A percentile compares a stretch with the other conserved stretches of the same genome.
phyloP scores from a whole-genome alignment of 305 asterid genomes.

The Ilex paraguariensis region DNA sequence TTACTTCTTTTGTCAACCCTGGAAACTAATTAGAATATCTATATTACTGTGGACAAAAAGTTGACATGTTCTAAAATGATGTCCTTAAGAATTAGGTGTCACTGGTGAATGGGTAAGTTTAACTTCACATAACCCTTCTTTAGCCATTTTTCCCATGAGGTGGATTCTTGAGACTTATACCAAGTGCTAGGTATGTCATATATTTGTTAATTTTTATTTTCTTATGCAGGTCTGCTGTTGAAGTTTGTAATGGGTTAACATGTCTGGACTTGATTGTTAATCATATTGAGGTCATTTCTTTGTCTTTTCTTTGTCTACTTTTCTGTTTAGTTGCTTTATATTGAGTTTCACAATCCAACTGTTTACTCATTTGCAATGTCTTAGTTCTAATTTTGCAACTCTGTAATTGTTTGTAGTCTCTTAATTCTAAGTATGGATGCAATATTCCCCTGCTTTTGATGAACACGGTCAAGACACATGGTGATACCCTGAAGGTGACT shows the following conservation, averaged over 20 bases:
- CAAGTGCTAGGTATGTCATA: constrained; percentile 12
- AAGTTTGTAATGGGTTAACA: constrained; percentile 52
- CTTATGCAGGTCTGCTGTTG: constrained; percentile 61
- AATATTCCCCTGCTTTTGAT: constrained; percentile 72
- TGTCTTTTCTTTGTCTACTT: constrained; percentile 12
- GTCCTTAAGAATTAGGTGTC: too few species aligned
- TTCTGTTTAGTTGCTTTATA: not conserved
- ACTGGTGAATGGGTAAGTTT: constrained; percentile 9
- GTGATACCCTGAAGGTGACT: constrained; percentile 60
- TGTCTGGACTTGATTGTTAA: constrained; percentile 69
- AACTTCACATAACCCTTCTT: constrained; percentile 2
- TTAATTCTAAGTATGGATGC: constrained; percentile 80
- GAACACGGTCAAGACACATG: constrained; percentile 51
- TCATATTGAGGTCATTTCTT: constrained; percentile 68
- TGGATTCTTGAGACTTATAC: too few species aligned
- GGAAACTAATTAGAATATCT: too few species aligned
- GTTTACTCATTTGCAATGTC: constrained; percentile 14
- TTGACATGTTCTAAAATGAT: too few species aligned
- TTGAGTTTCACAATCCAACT: constrained; percentile 1
- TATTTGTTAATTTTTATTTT: constrained; percentile 3
- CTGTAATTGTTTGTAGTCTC: constrained; percentile 42
- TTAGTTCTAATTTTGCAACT: constrained; percentile 21
- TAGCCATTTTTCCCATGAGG: too few species aligned
- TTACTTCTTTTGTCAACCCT: too few species aligned
- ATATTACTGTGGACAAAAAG: too few species aligned